Evolutionary conservation across 2,329 filamentous ascomycete species (phyloP), one percentile per base, ranked within the genome.

Genomic region (Aspergillus carbonarius): DNA sequence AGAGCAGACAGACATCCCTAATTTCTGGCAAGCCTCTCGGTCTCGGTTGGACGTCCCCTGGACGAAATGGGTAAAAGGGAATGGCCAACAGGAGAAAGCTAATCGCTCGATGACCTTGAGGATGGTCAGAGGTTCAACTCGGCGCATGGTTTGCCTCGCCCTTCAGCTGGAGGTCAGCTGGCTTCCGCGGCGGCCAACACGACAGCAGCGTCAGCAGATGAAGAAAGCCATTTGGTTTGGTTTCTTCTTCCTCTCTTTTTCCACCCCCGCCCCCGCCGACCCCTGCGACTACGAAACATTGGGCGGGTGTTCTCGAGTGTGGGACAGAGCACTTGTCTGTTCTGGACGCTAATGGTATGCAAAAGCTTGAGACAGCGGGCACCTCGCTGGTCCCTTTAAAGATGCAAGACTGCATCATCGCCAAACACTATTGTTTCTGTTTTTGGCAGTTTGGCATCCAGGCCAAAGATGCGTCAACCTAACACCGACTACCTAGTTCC

Each of bases 391-490:
- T 25, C 32, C 47, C 35, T 47, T 47, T 46, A 17, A 32, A 20
- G 32, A 58, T 59, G 59, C 57, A 58, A 17, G 57, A 46, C 60
- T 49, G 47, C 60, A 62, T 62, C 59, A 60, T 59, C 50, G 25
- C 18, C 34, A 48, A 30, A 63, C 48, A 51, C 47, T 56, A 56
- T 61, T 58, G 54, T 60, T 64, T 44, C 60, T 62, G 53, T 59
- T 65, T 65, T 59, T 60, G 61, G 63, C 18, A 51, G 40, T 53
- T 40, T 54, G 60, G 48, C 60, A 61, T 58, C 47, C 55, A 59
- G 55, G 35, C 42, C 34, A 37, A 25, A 49, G 51, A 58, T 56
- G 58, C 59, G 32, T 56, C 56, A 49, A 58, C 37, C 55, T 52
- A 50, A 34, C 54, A 61, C 54, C 46, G 27, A 44, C 39, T 55